Conservation (phyloP, 768 basidiomycete genomes). For the Tylopilus plumbeoviolaceoides region DNA sequence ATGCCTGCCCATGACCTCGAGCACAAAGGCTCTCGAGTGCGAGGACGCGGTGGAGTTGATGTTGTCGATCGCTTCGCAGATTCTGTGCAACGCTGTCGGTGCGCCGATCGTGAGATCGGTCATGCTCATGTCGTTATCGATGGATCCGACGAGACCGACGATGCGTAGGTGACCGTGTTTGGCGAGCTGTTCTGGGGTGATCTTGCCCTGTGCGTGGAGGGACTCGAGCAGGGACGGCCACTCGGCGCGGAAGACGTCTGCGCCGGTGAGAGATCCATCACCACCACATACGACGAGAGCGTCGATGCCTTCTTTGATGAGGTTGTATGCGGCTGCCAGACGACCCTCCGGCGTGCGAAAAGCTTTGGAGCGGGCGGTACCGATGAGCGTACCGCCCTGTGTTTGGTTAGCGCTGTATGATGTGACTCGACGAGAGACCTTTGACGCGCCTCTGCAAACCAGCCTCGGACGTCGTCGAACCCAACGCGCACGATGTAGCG, state of each 20-base stretch:
- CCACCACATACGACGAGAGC: constrained; percentile 97
- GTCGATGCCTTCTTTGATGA: constrained; percentile 96
- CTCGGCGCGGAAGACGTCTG: constrained; percentile 89
- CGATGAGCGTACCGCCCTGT: constrained; percentile 92
- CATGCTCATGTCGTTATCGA: constrained; percentile 99
- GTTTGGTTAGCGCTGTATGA: background rate
- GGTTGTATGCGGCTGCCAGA: constrained; percentile 80
- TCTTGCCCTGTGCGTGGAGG: constrained; percentile 67
- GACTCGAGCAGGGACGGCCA: constrained; percentile 84
- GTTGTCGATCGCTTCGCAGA: constrained; percentile 97
- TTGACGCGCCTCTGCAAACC: constrained; percentile 78
- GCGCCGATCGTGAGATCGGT: constrained; percentile 98
- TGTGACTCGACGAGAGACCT: no score
- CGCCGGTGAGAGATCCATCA: constrained; percentile 95
- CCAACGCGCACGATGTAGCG: constrained; percentile 93
- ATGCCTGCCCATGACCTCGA: constrained; percentile 99
- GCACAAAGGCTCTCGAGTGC: constrained; percentile 95
- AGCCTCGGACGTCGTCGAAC: constrained; percentile 96
- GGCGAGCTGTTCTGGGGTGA: constrained; percentile 68
- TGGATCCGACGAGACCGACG: constrained; percentile 97
- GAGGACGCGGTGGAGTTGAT: constrained; percentile 96
- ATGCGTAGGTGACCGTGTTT: constrained; percentile 84
- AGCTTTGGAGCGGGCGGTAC: constrained; percentile 80
- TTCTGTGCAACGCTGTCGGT: constrained; percentile 90
- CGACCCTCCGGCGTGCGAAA: constrained; percentile 90